Base-by-base conservation (phyloP, 2,329 filamentous ascomycete genomes). In the Akanthomyces dipterigenus region DNA sequence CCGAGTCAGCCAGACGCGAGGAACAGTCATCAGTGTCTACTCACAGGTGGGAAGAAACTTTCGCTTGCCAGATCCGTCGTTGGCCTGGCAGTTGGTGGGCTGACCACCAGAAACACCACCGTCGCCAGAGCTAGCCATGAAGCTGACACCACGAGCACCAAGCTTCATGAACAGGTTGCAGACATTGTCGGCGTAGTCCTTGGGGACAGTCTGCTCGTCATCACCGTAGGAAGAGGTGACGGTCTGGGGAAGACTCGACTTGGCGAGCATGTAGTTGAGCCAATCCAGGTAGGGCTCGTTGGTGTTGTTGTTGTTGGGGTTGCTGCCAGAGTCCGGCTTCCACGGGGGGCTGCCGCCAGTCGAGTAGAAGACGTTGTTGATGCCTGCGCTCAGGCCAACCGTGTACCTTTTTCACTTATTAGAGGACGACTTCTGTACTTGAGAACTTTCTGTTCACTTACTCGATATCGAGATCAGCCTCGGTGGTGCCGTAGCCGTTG, bases 161-260 rank as follows among this genome's bases (percentile, higher is more conserved):
- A 59, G 49, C 42, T 62, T 62, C 55, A 62, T 59, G 55, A 59
- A 62, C 34, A 59, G 34, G n/a, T 51, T 42, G 50, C 61, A 62
- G n/a, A 62, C 61, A 3, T 51, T 50, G 24, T 59, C 55, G 12
- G 49, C 42, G 22, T 62, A 62, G 49, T 62, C 61, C 14, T 51
- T 36, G 31, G 55, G 55, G 4, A 62, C 55, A 16, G 34, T 54
- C 20, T 49, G 46, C 40, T 62, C 61, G 14, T 59, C 49, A 31
- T 59, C 61, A 24, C 61, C 55, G 26, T 62, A 62, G n/a, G 61
- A 62, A 40, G 56, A 55, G 22, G 61, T 49, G 42, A 59, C 48
- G 22, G 61, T 62, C 34, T 59, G 48, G 11, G 61, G 40, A 22
- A 50, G 55, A 22, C 49, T n/a, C 26, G 51, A 24, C 31, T 59